Percentiles rank a stretch among this genome's conserved stretches.
Evolutionary conservation across 2,329 filamentous ascomycete species (phyloP).

Genomic region (Phialocephala sp.): DNA sequence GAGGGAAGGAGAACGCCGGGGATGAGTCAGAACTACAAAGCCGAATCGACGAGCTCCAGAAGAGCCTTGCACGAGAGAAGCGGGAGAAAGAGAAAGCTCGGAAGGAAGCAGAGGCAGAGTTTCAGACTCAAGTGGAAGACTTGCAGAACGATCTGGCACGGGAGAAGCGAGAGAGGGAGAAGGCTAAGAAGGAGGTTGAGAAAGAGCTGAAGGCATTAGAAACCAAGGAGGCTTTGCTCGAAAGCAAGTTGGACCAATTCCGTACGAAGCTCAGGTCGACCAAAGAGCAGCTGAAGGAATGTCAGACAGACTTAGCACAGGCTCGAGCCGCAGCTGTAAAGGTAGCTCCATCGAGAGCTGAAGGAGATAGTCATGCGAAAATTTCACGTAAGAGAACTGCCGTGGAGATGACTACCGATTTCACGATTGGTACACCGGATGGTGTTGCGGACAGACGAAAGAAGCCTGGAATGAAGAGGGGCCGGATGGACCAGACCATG

Average conservation of each 20-base stretch:
- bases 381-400: constrained; percentile 49
- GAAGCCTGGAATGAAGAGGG: constrained; percentile 58
- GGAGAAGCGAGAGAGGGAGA: constrained; percentile 51
- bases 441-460: constrained; percentile 50
- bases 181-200: constrained; percentile 44
- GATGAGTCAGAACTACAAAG: constrained; percentile 46
- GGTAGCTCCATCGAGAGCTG: constrained; percentile 22
- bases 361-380: constrained; percentile 34
- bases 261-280: constrained; percentile 59
- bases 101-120: constrained; percentile 39
- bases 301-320: constrained; percentile 53
- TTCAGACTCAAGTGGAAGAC: constrained; percentile 43
- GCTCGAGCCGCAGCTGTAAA: constrained; percentile 41
- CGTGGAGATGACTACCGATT: constrained; percentile 49
- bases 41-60: constrained; percentile 47
- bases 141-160: constrained; percentile 42
- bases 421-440: constrained; percentile 57
- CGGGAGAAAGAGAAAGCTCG: constrained; percentile 40
- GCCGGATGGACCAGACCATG: constrained; percentile 60
- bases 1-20: constrained; percentile 36
- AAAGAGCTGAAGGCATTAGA: constrained; percentile 63
- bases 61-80: constrained; percentile 47
- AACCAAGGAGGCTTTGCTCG: constrained; percentile 66
- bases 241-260: constrained; percentile 69
- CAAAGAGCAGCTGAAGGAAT: constrained; percentile 76